Base-by-base conservation (phyloP, 2,329 filamentous ascomycete species). In the Colletotrichum godetiae region DNA sequence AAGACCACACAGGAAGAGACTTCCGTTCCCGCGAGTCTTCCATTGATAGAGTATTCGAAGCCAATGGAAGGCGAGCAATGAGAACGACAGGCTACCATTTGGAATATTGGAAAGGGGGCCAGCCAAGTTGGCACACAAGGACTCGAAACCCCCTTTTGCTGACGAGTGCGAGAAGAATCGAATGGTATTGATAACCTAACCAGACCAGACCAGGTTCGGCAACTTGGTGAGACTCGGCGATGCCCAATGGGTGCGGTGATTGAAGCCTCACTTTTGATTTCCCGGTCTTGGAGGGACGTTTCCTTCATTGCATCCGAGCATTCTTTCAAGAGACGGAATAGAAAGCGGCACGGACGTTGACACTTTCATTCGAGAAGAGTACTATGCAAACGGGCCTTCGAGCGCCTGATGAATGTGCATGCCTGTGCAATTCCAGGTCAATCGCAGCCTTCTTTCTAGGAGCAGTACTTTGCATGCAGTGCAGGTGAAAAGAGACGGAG, bases 261-360 rank as follows among this genome's bases (percentile, higher is more conserved):
- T 42, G 55, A 69, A 73, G 71, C 67, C 71, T 73, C 60, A 73
- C 60, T 70, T 70, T 60, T 60, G 64, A 65, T 70, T 60, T 61
- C 29, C 35, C 42, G 19, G 49, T n/a, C n/a, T 33, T 31, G 29
- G 64, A 59, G 46, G 49, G 57, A 53, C 31, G 46, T 42, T 27
- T 59, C 22, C 27, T 19, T 35, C 27, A 15, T 27, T 56, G 52
- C 46, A 59, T 63, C 66, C 62, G 42, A 69, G 58, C 37, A 53
- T 59, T 72, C 24, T 31, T 68, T 29, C 24, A 58, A 62, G 8
- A 42, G 29, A 68, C 22, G 68, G 15, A 57, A 29, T 11, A 22
- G 49, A 58, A 42, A 62, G 42, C 31, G 46, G 55, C 49, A 56
- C 49, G 56, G 57, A 35, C 46, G 22, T 19, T 57, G 68, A 65